Conservation (phyloP, 768 basidiomycete genomes). For the Amyloporia xantha region DNA sequence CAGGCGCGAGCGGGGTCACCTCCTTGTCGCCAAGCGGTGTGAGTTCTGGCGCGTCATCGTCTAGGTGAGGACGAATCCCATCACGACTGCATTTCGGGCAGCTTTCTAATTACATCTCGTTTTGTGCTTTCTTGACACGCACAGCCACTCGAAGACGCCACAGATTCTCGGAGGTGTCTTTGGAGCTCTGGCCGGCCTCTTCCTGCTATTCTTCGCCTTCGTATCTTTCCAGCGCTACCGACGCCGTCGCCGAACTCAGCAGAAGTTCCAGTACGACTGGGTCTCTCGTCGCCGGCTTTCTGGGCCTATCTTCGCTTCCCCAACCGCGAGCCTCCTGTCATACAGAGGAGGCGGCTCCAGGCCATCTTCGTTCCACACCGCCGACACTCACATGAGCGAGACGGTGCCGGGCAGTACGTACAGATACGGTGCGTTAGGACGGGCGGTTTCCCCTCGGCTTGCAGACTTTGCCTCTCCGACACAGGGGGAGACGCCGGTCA, state of each 20-base stretch:
- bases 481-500: background rate
- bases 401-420: background rate
- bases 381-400: background rate
- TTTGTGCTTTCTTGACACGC: no score
- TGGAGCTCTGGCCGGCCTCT: background rate
- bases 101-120: no score
- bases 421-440: background rate
- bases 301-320: background rate
- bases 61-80: no score
- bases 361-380: background rate
- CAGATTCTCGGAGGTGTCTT: background rate
- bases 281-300: background rate
- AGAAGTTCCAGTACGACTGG: background rate
- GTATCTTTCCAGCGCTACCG: background rate
- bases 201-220: background rate
- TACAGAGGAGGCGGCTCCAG: background rate
- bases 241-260: background rate
- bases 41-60: no score
- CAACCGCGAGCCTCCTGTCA: no score
- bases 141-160: background rate
- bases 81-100: no score
- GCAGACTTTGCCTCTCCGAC: background rate
- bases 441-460: background rate
- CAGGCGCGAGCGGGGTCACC: no score
- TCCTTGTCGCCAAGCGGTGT: no score